Evolutionary conservation across 1,284 basidiomycete genomes (phyloP).

Genomic region (Tilletia indica): DNA sequence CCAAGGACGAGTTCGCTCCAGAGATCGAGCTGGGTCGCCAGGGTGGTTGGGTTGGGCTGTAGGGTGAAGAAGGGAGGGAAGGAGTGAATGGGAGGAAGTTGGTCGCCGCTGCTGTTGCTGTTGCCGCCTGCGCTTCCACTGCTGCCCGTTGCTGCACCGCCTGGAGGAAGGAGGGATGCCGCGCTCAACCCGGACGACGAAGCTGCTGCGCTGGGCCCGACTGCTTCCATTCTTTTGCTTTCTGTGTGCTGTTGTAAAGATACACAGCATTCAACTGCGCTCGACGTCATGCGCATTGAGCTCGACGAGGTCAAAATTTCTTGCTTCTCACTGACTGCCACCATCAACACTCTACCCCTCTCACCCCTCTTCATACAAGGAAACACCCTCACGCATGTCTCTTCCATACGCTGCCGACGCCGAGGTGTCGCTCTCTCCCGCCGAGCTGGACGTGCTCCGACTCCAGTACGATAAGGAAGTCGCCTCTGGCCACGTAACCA

Average conservation of each 20-base stretch:
- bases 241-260: not conserved
- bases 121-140: not conserved
- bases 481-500: slow-evolving; percentile 74
- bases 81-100: slow-evolving; percentile 59
- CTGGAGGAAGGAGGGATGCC: not conserved
- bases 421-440: slow-evolving; percentile 78
- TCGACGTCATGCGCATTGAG: slow-evolving; percentile 4
- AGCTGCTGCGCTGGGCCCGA: not conserved
- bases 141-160: not conserved
- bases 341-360: not conserved
- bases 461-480: slow-evolving; percentile 85
- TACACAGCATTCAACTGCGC: not conserved
- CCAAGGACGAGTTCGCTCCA: slow-evolving; percentile 59
- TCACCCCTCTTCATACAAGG: not conserved
- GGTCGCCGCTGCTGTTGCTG: not conserved
- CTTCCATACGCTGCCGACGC: slow-evolving; percentile 95
- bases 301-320: not conserved
- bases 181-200: not conserved
- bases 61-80: slow-evolving; percentile 64
- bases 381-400: slow-evolving; percentile 33
- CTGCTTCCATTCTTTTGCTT: not conserved
- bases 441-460: slow-evolving; percentile 83
- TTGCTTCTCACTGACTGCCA: not conserved
- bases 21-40: slow-evolving; percentile 58
- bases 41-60: slow-evolving; percentile 61